A percentile compares a stretch with the other conserved stretches of the same genome.
phyloP scores from a whole-genome alignment of 768 basidiomycete genomes.

The Kwoniella pini region DNA sequence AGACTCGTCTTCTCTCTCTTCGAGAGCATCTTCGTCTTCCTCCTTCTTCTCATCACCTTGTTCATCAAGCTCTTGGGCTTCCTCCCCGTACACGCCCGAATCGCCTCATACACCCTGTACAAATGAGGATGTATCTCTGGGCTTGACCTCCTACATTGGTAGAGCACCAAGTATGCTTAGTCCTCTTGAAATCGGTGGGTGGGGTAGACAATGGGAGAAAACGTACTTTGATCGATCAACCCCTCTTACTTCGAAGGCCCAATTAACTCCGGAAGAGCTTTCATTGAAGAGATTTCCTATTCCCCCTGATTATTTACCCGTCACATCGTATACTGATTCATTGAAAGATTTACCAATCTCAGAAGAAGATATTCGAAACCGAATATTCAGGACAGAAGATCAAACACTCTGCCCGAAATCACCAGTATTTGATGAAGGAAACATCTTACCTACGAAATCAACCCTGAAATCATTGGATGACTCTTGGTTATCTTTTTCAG shows the following conservation, averaged over 20 bases:
- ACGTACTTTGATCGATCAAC: not conserved
- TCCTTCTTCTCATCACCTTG: not conserved
- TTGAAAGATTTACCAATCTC: not conserved
- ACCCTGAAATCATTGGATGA: not conserved
- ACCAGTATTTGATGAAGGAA: not conserved
- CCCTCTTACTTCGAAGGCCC: too few relatives aligned
- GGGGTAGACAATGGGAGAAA: conserved; percentile 21
- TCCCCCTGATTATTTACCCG: too few relatives aligned
- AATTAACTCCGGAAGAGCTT: too few relatives aligned
- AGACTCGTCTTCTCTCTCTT: too few relatives aligned
- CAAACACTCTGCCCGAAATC: too few relatives aligned
- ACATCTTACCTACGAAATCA: not conserved
- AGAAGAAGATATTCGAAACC: too few relatives aligned
- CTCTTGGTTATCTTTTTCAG: not conserved
- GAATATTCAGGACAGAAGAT: too few relatives aligned
- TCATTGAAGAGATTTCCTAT: too few relatives aligned
- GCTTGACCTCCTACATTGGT: not conserved
- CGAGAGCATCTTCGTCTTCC: not conserved
- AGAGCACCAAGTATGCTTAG: conserved; percentile 9
- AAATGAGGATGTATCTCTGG: too few relatives aligned
- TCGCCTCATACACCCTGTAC: not conserved
- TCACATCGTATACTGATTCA: too few relatives aligned
- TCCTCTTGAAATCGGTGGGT: conserved; percentile 20
- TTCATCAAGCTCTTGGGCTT: not conserved
- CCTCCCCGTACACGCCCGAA: not conserved